These are phyloP conservation scores for Citrus unshiu DNA, from an alignment of 345 rosid genomes.

Conservation along the genomic window DNA sequence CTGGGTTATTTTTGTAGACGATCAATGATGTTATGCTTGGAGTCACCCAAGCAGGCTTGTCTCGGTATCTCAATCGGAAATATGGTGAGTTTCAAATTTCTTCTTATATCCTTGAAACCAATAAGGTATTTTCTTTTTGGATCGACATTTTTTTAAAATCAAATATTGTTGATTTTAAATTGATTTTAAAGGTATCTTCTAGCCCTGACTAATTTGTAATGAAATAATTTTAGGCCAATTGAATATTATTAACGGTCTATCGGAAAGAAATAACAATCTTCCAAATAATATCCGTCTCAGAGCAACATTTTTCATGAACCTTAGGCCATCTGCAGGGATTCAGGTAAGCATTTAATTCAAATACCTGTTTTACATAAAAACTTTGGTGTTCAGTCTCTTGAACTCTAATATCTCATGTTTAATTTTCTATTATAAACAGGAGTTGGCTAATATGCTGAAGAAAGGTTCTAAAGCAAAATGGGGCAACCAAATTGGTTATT, in stretches of 20 bases:
- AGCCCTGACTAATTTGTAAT: no score
- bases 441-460: conserved; percentile 28
- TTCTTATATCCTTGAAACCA: not conserved
- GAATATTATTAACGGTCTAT: not conserved
- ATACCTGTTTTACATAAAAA: not conserved
- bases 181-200: not conserved
- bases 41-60: conserved; percentile 38
- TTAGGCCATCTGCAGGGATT: conserved; percentile 35
- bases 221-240: not conserved
- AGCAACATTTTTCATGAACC: conserved; percentile 32
- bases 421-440: conserved; percentile 12
- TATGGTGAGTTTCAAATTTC: conserved; percentile 19
- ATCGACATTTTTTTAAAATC: no score
- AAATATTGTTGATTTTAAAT: no score
- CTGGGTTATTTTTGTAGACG: conserved; percentile 21
- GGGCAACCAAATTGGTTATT: conserved; percentile 41
- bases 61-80: conserved; percentile 35
- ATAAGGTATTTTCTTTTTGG: no score
- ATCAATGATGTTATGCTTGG: conserved; percentile 36
- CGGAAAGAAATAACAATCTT: no score
- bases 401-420: no score
- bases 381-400: no score
- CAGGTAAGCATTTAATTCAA: conserved; percentile 16
- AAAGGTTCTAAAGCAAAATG: conserved; percentile 18
- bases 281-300: conserved; percentile 25